Conservation (phyloP, 192 early-diverging fungal genomes). For the Linnemannia exigua region DNA sequence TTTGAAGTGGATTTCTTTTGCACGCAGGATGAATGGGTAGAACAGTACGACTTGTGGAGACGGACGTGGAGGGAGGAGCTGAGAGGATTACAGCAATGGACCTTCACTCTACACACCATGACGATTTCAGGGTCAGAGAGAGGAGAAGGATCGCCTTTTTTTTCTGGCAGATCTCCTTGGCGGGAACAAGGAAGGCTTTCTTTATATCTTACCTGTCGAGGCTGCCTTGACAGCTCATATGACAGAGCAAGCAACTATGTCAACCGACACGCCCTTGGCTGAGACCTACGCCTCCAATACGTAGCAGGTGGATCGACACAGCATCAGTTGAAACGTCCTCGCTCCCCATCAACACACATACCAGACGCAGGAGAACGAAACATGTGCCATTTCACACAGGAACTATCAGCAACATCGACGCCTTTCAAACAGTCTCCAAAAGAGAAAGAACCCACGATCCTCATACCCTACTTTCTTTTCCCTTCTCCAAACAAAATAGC, state of each 20-base stretch:
- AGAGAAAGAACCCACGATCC: neutral
- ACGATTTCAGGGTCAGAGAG: neutral
- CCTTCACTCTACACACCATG: neutral
- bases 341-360: neutral
- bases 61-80: neutral
- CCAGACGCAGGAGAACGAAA: neutral
- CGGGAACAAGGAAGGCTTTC: neutral
- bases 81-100: neutral
- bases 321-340: neutral
- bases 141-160: neutral
- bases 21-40: neutral
- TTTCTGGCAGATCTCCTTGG: neutral
- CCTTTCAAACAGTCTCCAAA: neutral
- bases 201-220: neutral
- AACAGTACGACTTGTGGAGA: neutral
- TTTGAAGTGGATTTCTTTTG: neutral
- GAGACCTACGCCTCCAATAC: neutral
- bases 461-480: conserved; percentile 2
- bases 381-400: neutral
- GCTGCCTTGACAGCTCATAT: too few relatives aligned
- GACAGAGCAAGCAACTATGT: neutral
- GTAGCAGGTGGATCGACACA: neutral
- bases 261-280: neutral
- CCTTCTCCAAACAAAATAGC: conserved; percentile 60
- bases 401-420: conserved; percentile 4